Evolutionary conservation across 179 eudicot species (phyloP).

Genomic region (Vitellaria paradoxa): DNA sequence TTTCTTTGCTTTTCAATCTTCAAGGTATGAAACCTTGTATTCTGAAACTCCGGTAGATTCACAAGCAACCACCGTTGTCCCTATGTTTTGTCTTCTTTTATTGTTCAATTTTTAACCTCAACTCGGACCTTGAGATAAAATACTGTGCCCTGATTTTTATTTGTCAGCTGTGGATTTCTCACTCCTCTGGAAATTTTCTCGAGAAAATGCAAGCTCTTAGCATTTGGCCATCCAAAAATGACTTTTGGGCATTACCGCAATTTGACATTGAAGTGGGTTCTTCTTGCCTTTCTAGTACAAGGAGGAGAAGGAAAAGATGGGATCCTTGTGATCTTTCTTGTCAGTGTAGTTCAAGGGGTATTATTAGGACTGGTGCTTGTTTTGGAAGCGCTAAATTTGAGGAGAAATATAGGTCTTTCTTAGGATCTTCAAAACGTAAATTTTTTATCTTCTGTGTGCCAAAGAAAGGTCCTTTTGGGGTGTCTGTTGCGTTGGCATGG

Average conservation of each 20-base stretch:
- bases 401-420: slow-evolving; percentile 21
- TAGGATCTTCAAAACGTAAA: slow-evolving; percentile 16
- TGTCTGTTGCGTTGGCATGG: slow-evolving; percentile 38
- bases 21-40: slow-evolving; percentile 9
- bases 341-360: slow-evolving; percentile 15
- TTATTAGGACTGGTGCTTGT: slow-evolving; percentile 16
- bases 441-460: slow-evolving; percentile 14
- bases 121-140: background rate
- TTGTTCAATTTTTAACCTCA: background rate
- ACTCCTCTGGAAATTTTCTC: background rate
- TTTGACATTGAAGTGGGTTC: slow-evolving; percentile 32
- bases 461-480: slow-evolving; percentile 19
- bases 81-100: background rate
- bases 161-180: background rate
- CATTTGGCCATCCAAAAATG: slow-evolving; percentile 33
- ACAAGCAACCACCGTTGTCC: background rate
- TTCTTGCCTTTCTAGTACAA: slow-evolving; percentile 12
- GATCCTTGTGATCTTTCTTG: background rate
- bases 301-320: slow-evolving; percentile 26
- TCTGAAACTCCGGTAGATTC: background rate
- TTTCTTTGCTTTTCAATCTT: background rate
- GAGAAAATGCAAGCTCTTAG: slow-evolving; percentile 42
- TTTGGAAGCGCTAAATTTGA: slow-evolving; percentile 15
- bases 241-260: slow-evolving; percentile 24
- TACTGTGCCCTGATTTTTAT: slow-evolving; percentile 11